Percentiles rank a stretch among this genome's conserved stretches.
Conservation (phyloP, 1,139 yeast genomes). For the Arxiozyma telluris region DNA sequence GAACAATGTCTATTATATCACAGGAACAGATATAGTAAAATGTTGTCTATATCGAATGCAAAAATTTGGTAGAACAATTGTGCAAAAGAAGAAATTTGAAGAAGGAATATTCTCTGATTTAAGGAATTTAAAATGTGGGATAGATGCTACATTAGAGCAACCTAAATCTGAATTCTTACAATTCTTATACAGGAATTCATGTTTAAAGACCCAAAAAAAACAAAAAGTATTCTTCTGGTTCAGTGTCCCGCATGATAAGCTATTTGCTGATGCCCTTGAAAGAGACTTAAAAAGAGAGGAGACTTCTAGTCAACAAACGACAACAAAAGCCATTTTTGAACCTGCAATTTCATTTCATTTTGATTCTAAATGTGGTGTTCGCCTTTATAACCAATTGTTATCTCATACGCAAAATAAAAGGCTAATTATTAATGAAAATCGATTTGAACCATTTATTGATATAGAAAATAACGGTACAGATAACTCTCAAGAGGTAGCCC, state of each 20-base stretch:
- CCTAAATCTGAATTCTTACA: slow-evolving; percentile 83
- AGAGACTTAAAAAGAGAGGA: slow-evolving; percentile 80
- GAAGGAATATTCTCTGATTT: slow-evolving; percentile 93
- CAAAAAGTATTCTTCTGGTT: slow-evolving; percentile 97
- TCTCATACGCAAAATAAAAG: slow-evolving; percentile 12
- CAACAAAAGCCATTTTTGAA: slow-evolving; percentile 51
- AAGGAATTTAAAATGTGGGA: slow-evolving; percentile 76
- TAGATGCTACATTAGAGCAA: slow-evolving; percentile 79
- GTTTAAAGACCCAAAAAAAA: slow-evolving; percentile 89
- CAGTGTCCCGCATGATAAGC: slow-evolving; percentile 86
- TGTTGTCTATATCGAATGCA: slow-evolving; percentile 83
- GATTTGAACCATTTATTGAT: background rate
- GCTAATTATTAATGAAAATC: background rate
- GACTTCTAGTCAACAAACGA: slow-evolving; percentile 41
- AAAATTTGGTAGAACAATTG: slow-evolving; percentile 78
- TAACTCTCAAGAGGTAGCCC: background rate
- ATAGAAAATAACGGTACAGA: background rate
- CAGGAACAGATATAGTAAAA: slow-evolving; percentile 94
- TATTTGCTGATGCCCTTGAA: slow-evolving; percentile 90
- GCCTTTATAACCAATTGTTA: slow-evolving; percentile 24
- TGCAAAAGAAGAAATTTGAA: slow-evolving; percentile 88
- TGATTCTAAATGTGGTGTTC: slow-evolving; percentile 24
- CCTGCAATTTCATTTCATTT: slow-evolving; percentile 57
- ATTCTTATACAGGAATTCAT: slow-evolving; percentile 74
- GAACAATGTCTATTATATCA: slow-evolving; percentile 82